phyloP scores from a whole-genome alignment of 495 filamentous ascomycete species.

The Daldinia vernicosa region DNA sequence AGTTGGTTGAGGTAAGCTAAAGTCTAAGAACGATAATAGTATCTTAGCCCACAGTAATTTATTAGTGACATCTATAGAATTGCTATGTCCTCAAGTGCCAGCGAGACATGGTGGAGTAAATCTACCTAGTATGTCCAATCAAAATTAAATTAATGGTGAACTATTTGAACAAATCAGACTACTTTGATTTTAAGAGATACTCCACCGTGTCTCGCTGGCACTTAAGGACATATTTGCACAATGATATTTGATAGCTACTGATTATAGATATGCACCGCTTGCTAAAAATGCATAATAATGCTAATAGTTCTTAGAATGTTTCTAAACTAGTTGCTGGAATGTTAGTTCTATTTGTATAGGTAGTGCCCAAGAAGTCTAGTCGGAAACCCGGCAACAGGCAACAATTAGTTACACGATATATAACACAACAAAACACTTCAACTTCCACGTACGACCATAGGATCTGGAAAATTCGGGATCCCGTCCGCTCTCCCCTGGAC shows the following conservation, averaged over 20 bases:
- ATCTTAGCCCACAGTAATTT: background rate
- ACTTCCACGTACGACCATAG: conserved; percentile 55
- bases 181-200: too few species aligned
- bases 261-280: too few species aligned
- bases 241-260: too few species aligned
- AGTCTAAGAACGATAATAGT: background rate
- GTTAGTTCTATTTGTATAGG: background rate
- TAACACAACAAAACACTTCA: background rate
- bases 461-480: conserved; percentile 56
- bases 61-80: background rate
- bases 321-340: too few species aligned
- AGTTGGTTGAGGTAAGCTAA: background rate
- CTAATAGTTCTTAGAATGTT: too few species aligned
- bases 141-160: too few species aligned
- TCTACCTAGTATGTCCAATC: too few species aligned
- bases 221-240: background rate
- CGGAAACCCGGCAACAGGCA: background rate
- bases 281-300: too few species aligned
- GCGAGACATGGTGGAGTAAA: too few species aligned
- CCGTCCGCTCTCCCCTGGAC: conserved; percentile 61
- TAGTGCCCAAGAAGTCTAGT: background rate
- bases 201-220: too few species aligned
- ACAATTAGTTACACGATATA: background rate
- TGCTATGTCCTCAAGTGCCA: too few species aligned
- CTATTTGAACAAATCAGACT: too few species aligned